A percentile compares a stretch with the other conserved stretches of the same genome.
phyloP scores from a whole-genome alignment of 2,329 filamentous ascomycete genomes.

The Penicillium fuscoglaucum region DNA sequence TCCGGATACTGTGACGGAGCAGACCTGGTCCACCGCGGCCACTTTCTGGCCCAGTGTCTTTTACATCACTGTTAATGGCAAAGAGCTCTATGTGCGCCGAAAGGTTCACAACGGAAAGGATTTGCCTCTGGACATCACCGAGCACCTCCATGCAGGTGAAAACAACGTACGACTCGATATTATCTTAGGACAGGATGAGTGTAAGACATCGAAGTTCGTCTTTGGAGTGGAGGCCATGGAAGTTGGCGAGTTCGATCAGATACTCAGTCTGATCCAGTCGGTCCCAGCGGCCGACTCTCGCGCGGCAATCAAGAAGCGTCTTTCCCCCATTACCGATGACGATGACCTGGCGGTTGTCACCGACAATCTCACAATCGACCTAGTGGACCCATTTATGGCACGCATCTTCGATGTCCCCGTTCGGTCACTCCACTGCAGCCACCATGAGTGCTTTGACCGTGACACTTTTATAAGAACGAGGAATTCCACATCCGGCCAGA shows the following conservation, averaged over 20 bases:
- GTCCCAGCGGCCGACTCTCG: conserved; percentile 54
- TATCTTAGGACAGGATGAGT: conserved; percentile 43
- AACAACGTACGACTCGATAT: conserved; percentile 62
- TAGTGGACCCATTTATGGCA: conserved; percentile 67
- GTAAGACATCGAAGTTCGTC: conserved; percentile 49
- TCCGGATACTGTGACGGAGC: conserved; percentile 25
- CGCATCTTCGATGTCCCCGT: conserved; percentile 69
- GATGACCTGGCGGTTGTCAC: conserved; percentile 65
- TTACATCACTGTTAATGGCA: conserved; percentile 67
- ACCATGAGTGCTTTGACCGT: conserved; percentile 89
- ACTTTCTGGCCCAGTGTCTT: conserved; percentile 70
- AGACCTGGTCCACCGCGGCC: conserved; percentile 63
- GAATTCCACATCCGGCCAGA: conserved; percentile 46
- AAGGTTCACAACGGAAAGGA: conserved; percentile 75
- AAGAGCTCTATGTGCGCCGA: conserved; percentile 59
- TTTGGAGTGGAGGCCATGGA: conserved; percentile 71
- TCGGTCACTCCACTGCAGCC: conserved; percentile 67
- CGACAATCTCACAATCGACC: conserved; percentile 60
- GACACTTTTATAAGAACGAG: conserved; percentile 74
- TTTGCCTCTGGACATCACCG: conserved; percentile 72
- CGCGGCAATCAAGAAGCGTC: conserved; percentile 56
- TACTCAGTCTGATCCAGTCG: conserved; percentile 43
- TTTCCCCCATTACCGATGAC: conserved; percentile 45
- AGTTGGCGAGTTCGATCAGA: conserved; percentile 46
- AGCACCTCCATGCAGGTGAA: conserved; percentile 55